phyloP scores from a whole-genome alignment of 2,329 filamentous ascomycete genomes.

The Fusarium piperis region DNA sequence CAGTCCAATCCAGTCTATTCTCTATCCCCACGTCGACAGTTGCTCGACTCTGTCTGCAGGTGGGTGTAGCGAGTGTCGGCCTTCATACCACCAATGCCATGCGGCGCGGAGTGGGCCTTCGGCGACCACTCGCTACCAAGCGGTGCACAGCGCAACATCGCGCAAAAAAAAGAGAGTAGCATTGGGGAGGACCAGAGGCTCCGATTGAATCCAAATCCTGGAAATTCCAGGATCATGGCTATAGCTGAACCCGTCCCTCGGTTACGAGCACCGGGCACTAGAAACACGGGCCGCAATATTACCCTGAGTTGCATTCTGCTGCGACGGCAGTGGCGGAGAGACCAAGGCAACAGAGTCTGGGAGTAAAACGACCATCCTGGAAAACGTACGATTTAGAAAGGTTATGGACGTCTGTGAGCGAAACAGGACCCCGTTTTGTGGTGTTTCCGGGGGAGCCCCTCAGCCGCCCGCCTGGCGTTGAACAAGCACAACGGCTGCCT shows the following conservation, averaged over 20 bases:
- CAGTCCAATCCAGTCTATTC: conserved; percentile 3
- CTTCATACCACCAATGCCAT: neutral
- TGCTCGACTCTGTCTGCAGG: neutral
- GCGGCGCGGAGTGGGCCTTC: neutral
- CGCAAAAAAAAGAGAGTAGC: neutral
- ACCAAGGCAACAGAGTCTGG: neutral
- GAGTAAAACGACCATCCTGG: neutral
- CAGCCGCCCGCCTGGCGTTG: conserved; percentile 23
- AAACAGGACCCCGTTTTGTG: conserved; percentile 13
- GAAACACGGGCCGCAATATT: conserved; percentile 15
- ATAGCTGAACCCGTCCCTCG: conserved; percentile 2
- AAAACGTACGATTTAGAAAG: conserved; percentile 32
- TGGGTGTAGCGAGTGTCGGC: neutral
- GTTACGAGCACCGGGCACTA: conserved; percentile 20
- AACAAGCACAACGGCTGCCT: conserved; percentile 33
- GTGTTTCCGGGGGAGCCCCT: conserved; percentile 21
- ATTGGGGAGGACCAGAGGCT: neutral
- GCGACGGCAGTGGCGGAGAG: conserved; percentile 2
- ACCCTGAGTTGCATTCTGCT: conserved; percentile 1
- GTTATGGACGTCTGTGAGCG: conserved; percentile 14
- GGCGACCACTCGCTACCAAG: neutral
- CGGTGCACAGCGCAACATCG: neutral
- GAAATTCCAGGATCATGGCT: conserved; percentile 11
- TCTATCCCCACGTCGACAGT: conserved; percentile 11
- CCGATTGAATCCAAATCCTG: conserved; percentile 2